These are phyloP conservation scores for Microdochium bolleyi DNA, from an alignment of 2,329 filamentous ascomycete species.

Conservation along the genomic window DNA sequence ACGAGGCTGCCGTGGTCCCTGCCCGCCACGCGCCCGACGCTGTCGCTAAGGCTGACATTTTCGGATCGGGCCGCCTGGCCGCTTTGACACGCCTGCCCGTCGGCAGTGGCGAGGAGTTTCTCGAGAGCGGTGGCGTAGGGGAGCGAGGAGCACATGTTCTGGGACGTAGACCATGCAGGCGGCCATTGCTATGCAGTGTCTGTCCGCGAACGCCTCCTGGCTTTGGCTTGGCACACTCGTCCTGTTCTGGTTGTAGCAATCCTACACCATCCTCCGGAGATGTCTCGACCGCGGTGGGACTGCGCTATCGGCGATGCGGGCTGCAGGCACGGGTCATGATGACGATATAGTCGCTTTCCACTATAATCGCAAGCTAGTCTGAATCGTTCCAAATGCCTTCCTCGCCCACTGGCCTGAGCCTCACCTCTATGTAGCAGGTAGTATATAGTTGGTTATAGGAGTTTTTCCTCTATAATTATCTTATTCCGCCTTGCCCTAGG, in stretches of 20 bases:
- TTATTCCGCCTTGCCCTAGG: too few species aligned
- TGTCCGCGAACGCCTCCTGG: neutral
- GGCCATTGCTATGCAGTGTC: too few species aligned
- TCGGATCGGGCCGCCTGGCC: neutral
- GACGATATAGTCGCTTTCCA: too few species aligned
- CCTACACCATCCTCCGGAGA: too few species aligned
- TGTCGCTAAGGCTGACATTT: neutral
- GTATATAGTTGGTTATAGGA: too few species aligned
- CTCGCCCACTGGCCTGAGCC: too few species aligned
- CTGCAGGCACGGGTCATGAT: neutral
- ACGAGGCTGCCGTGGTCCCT: slow-evolving; percentile 2
- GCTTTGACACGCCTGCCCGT: neutral
- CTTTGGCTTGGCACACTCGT: neutral
- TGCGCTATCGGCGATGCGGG: too few species aligned
- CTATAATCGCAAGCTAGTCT: too few species aligned
- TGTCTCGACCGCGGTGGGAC: too few species aligned
- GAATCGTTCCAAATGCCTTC: too few species aligned
- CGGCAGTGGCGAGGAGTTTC: neutral
- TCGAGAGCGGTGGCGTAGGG: neutral
- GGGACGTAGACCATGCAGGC: neutral
- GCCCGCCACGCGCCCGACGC: neutral
- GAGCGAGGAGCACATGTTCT: neutral
- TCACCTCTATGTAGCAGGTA: too few species aligned
- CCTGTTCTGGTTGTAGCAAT: neutral
- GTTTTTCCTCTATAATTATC: too few species aligned